Base-by-base conservation (phyloP, 2,329 filamentous ascomycete genomes). In the Endothia cerciana region DNA sequence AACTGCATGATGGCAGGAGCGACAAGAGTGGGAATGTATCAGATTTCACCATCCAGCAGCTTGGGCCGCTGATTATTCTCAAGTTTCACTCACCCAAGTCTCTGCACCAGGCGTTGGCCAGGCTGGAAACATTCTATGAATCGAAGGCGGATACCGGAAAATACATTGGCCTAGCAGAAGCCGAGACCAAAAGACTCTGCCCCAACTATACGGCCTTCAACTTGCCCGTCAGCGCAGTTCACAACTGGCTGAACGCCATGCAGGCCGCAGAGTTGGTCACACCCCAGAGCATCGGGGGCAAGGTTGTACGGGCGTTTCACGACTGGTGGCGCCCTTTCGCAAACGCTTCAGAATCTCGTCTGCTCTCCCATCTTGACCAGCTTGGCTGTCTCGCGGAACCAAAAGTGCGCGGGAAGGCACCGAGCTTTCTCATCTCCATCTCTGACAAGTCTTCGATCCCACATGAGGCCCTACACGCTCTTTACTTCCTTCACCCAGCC, bases 21-120 rank as follows among this genome's bases (percentile, higher is more conserved):
- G 13, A 11, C 11, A 51, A 25, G 4, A 25, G 38, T 51, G 59
- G 6, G 22, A 17, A n/a, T n/a, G 1, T 41, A 8, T 8, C 43
- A 28, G 58, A 51, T 7, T 61, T 61, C 22, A n/a, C 6, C 71
- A 63, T 77, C 75, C 47, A 77, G 65, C 43, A 77, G 66, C 30
- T 78, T 60, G 40, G 74, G 73, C 57, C 70, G 2, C 13, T 62
- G n/a, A 43, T 62, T 15, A 36, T 62, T 38, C 2, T 62, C 47
- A 36, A 15, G 10, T 62, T 62, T 17, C n/a, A 8, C 2, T 19
- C 47, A 11, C 22, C 33, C 17, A 25, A 53, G 2, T 0, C 33
- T n/a, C 60, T 53, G n/a, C 60, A 62, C 22, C 60, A 62, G 49
- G 60, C 60, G n/a, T 19, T 62, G 15, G 60, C 60, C 33, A 49